These are phyloP conservation scores for Posidonia australis DNA, from an alignment of 106 monocot species.

Conservation along the genomic window DNA sequence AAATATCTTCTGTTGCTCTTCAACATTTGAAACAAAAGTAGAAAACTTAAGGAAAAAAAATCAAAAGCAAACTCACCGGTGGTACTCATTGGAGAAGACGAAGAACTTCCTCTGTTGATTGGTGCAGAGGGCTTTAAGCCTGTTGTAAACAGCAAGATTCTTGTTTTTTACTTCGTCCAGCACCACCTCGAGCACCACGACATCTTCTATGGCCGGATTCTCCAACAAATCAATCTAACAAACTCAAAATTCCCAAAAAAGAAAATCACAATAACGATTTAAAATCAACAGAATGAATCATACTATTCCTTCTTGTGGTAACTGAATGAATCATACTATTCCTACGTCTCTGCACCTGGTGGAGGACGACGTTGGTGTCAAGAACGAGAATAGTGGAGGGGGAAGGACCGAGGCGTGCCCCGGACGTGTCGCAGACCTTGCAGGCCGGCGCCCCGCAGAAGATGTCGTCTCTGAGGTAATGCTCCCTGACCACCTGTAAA, in stretches of 20 bases:
- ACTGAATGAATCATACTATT: too few relatives aligned
- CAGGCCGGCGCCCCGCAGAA: constrained; percentile 67
- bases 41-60: background rate
- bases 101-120: constrained; percentile 47
- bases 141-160: constrained; percentile 65
- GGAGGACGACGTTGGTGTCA: constrained; percentile 96
- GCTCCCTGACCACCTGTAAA: constrained; percentile 75
- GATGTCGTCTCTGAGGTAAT: constrained; percentile 93
- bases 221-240: constrained; percentile 90
- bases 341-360: constrained; percentile 44
- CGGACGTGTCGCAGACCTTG: constrained; percentile 42
- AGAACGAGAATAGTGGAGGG: constrained; percentile 63
- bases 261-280: background rate
- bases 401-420: constrained; percentile 45
- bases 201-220: constrained; percentile 75
- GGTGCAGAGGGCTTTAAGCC: constrained; percentile 68
- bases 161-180: constrained; percentile 92
- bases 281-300: background rate
- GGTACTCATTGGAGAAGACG: constrained; percentile 84
- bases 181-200: constrained; percentile 72
- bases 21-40: background rate
- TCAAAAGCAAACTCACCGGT: constrained; percentile 37
- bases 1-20: background rate
- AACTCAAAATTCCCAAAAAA: background rate
- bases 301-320: too few relatives aligned